Percentiles rank a stretch among this genome's conserved stretches.
These are phyloP conservation scores for Odontarrhena argentea DNA, from an alignment of 345 rosid species.

Conservation along the genomic window DNA sequence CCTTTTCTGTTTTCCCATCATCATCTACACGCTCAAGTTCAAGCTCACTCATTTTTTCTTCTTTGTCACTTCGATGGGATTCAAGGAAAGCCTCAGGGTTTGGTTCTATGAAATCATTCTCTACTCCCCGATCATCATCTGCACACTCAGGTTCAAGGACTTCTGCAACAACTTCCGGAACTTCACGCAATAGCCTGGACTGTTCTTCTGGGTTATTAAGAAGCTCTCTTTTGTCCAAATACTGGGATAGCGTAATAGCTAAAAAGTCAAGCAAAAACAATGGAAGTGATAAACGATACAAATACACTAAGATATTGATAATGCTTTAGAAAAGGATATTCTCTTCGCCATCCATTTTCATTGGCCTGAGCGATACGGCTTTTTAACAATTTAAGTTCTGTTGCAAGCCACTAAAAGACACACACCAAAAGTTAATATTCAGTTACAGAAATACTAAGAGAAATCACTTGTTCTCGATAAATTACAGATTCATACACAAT, in stretches of 20 bases:
- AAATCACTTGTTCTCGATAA: slow-evolving; percentile 7
- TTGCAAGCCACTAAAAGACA: slow-evolving; percentile 65
- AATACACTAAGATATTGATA: background rate
- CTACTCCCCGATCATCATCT: slow-evolving; percentile 36
- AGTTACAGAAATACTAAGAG: slow-evolving; percentile 17
- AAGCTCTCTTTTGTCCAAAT: slow-evolving; percentile 65
- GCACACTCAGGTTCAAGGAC: slow-evolving; percentile 48
- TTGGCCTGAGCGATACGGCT: slow-evolving; percentile 66
- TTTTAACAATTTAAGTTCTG: slow-evolving; percentile 60
- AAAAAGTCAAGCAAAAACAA: slow-evolving; percentile 54
- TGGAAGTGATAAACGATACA: background rate
- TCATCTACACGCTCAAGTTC: no score
- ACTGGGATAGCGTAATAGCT: slow-evolving; percentile 57
- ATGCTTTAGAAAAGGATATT: slow-evolving; percentile 65
- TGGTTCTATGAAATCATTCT: slow-evolving; percentile 15
- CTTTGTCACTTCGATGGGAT: slow-evolving; percentile 14
- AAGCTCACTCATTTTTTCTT: background rate
- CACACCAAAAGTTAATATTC: slow-evolving; percentile 21
- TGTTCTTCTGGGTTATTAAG: slow-evolving; percentile 65
- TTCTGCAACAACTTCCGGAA: slow-evolving; percentile 69
- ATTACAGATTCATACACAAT: slow-evolving; percentile 7
- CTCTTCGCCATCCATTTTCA: slow-evolving; percentile 88
- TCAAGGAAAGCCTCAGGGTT: background rate
- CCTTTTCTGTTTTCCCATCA: no score
- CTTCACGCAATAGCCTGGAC: slow-evolving; percentile 53